phyloP scores from a whole-genome alignment of 805 yeast species.

The Candida ponderosae region DNA sequence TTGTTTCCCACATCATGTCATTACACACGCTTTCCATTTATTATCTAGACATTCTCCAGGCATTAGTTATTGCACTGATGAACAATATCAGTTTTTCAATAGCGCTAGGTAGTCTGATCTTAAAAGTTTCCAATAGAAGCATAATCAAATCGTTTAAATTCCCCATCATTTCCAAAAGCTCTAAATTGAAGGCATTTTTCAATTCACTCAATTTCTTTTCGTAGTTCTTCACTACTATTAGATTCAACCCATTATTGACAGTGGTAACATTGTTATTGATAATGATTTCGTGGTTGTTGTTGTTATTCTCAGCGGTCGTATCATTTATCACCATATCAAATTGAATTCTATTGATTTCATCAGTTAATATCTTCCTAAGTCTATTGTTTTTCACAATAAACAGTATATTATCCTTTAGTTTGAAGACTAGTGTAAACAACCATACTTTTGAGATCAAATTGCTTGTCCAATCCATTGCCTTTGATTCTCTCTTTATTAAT shows the following conservation, averaged over 20 bases:
- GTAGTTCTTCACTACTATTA: conserved; percentile 6
- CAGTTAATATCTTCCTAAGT: conserved; percentile 2
- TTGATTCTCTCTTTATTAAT: conserved; percentile 6
- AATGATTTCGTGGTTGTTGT: too few relatives aligned
- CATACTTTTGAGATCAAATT: conserved; percentile 10
- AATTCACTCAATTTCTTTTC: conserved; percentile 6
- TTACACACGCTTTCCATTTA: too few relatives aligned
- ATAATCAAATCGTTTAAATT: conserved; percentile 10
- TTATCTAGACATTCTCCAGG: conserved; percentile 9
- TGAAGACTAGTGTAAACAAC: conserved; percentile 11
- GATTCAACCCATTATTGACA: not conserved
- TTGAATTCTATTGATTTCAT: conserved; percentile 6
- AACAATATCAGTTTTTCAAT: conserved; percentile 8
- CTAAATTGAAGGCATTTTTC: conserved; percentile 2
- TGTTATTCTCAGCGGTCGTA: conserved; percentile 1
- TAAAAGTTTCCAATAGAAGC: conserved; percentile 11
- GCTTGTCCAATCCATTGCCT: conserved; percentile 1
- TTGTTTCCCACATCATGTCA: too few relatives aligned
- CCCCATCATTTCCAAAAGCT: conserved; percentile 7
- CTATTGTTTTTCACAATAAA: conserved; percentile 2
- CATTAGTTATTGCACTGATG: conserved; percentile 10
- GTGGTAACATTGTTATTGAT: too few relatives aligned
- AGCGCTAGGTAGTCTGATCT: conserved; percentile 6
- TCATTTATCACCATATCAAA: not conserved
- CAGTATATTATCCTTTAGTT: conserved; percentile 5